Base-by-base conservation (phyloP, 2,329 filamentous ascomycete species). In the Anisogramma anomala region DNA sequence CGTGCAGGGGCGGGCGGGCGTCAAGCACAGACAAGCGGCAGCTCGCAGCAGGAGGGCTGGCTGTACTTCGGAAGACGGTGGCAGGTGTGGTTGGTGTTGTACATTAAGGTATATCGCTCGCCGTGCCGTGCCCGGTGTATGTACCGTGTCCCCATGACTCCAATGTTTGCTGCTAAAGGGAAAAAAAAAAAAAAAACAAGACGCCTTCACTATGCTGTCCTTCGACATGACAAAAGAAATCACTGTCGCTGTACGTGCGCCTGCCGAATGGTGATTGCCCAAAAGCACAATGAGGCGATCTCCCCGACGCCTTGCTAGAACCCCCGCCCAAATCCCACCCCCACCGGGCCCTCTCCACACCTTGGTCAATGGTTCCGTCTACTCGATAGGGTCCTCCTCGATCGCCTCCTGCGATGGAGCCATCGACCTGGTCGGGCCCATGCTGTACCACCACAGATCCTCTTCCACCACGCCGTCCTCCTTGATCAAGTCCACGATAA, bases 401-500 rank as follows among this genome's bases (percentile, higher is more conserved):
- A 68, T 69, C 17, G 63, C 64, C 45, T 68, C 66, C 1, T 64
- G 52, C 10, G 69, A 65, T 27, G 72, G 71, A 27, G 67, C 65
- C 34, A 76, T 63, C n/a, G 70, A 72, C 23, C 71, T 69, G n/a
- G 70, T 66, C 2, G 67, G 65, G 25, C 58, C 61, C 38, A 65
- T 66, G 33, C 74, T 72, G 50, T 77, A 77, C 62, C 69, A 69
- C 73, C 76, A 80, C 49, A 78, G 70, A 47, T 80, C 76, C 53
- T 77, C 68, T 41, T 74, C 69, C 15, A 69, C 68, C 15, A 69
- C 58, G 14, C 71, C 73, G 41, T 78, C 72, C 45, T 79, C 75
- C 36, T 70, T 67, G 48, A 81, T 79, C n/a, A 81, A 61, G 45
- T 79, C 74, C 41, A 79, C 58, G 59, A 81, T 68, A 18, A 80